A percentile compares a stretch with the other conserved stretches of the same genome.
phyloP scores from a whole-genome alignment of 1,139 yeast genomes.

The Magnusiomyces fungicola region DNA sequence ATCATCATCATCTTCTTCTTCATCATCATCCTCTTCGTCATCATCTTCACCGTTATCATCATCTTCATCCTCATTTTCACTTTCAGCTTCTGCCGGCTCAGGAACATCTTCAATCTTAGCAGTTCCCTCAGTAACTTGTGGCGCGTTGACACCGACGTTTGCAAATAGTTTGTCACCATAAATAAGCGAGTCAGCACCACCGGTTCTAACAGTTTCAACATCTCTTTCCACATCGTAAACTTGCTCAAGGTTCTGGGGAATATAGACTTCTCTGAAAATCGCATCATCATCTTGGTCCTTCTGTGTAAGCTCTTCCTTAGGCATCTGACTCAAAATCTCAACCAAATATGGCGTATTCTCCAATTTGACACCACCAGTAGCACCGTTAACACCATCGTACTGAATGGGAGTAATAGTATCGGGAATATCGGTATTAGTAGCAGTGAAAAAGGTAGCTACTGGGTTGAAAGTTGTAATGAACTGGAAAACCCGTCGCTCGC shows the following conservation, averaged over 20 bases:
- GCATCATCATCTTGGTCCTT: constrained; percentile 69
- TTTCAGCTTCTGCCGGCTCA: constrained; percentile 4
- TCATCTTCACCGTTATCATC: constrained; percentile 35
- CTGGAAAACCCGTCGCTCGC: constrained; percentile 75
- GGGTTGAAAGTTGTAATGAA: constrained; percentile 43
- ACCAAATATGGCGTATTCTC: constrained; percentile 29
- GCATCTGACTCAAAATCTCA: constrained; percentile 28
- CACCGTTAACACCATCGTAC: neutral
- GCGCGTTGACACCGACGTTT: constrained; percentile 18
- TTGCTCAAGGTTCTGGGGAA: constrained; percentile 55
- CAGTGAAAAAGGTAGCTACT: constrained; percentile 12
- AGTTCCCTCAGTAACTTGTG: constrained; percentile 19
- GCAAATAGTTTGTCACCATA: constrained; percentile 31
- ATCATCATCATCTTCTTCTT: constrained; percentile 34
- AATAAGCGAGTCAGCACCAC: constrained; percentile 70
- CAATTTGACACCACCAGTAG: constrained; percentile 13
- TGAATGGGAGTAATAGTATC: constrained; percentile 10
- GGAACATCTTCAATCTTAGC: constrained; percentile 5
- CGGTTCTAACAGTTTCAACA: constrained; percentile 70
- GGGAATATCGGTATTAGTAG: constrained; percentile 31
- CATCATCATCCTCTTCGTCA: constrained; percentile 35
- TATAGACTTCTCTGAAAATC: constrained; percentile 77
- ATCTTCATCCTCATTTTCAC: constrained; percentile 23
- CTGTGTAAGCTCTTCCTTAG: constrained; percentile 34
- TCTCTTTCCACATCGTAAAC: constrained; percentile 65